Percentiles rank a stretch among this genome's conserved stretches.
Evolutionary conservation across 257 asterid species (phyloP).

Genomic region (Coffea eugenioides): DNA sequence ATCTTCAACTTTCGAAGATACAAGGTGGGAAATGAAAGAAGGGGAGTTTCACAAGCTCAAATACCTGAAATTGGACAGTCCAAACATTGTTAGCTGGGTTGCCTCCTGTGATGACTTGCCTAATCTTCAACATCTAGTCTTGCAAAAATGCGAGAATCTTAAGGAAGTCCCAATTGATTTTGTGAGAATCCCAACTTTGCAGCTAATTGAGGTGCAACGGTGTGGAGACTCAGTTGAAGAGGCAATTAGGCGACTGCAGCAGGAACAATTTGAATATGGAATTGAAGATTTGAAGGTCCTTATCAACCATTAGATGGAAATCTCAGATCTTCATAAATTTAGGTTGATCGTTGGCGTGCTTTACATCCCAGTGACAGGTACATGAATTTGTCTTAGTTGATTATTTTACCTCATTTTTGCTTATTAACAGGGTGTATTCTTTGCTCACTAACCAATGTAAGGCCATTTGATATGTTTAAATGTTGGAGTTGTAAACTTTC

Average conservation of each 20-base stretch:
- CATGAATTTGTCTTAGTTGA: too few relatives aligned
- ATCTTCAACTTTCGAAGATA: neutral
- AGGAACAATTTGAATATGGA: neutral
- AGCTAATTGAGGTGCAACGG: neutral
- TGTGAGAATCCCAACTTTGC: neutral
- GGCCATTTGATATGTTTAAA: too few relatives aligned
- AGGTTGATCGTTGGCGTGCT: too few relatives aligned
- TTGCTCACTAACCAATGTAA: too few relatives aligned
- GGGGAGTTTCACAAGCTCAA: neutral
- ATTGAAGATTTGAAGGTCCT: neutral
- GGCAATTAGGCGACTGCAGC: neutral
- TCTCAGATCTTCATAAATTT: too few relatives aligned
- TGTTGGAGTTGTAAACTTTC: too few relatives aligned
- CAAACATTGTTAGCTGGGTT: neutral
- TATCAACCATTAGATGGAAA: neutral
- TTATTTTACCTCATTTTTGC: too few relatives aligned
- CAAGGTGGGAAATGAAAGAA: constrained; percentile 11
- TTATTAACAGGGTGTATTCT: too few relatives aligned
- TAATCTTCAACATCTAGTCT: neutral
- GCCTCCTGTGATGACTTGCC: neutral
- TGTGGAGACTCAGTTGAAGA: neutral
- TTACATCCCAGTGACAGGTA: too few relatives aligned
- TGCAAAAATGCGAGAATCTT: neutral
- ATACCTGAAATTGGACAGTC: neutral
- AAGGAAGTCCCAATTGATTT: neutral